Base-by-base conservation (phyloP, 768 basidiomycete genomes). In the Rossbeevera mucosa region DNA sequence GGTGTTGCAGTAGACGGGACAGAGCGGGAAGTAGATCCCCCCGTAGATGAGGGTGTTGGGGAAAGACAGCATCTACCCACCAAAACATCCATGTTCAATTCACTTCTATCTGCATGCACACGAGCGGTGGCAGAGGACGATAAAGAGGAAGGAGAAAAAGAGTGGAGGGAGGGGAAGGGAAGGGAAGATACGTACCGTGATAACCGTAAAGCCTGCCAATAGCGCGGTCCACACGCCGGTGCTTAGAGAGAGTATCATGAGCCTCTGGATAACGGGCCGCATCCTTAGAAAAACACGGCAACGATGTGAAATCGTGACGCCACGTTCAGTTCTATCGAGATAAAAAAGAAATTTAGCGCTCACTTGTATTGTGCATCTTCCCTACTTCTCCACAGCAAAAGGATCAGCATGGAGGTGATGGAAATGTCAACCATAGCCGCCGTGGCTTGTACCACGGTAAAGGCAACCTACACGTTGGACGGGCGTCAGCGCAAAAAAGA, bases 1-100 rank as follows among this genome's bases (percentile, higher is more conserved):
- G 16, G 65, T 67, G 43, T 64, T 71, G 31, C 65, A 63, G 31
- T 69, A 70, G 6, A 71, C 46, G 1, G 68, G 63, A 48, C 68
- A 64, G 21, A 67, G 50, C 3, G 67, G 61, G 18, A 65, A 68
- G 45, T 67, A 64, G 33, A 71, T 38, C 9, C 44, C 51, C 25
- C 29, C 47, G 7, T 66, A 64, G 28, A 64, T 43, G 16, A 53
- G 45, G 16, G 61, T 64, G 11, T 50, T 33, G 2, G 57, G 52
- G 21, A 61, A 50, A 2, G 7, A 24, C 22, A 58, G 41, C 47
- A 62, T 54, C 59, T 60, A 20, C 5, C n/a, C 21, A 18, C n/a
- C 18, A 18, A 18, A 38, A 38, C 0, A 38, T 36, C 11, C 33
- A 11, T 9, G 36, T 38, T 38, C 3, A 13, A 25, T 18, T 43